These are phyloP conservation scores for Phytopythium delawarense DNA, from an alignment of 352 stramenopile genomes.

Conservation along the genomic window DNA sequence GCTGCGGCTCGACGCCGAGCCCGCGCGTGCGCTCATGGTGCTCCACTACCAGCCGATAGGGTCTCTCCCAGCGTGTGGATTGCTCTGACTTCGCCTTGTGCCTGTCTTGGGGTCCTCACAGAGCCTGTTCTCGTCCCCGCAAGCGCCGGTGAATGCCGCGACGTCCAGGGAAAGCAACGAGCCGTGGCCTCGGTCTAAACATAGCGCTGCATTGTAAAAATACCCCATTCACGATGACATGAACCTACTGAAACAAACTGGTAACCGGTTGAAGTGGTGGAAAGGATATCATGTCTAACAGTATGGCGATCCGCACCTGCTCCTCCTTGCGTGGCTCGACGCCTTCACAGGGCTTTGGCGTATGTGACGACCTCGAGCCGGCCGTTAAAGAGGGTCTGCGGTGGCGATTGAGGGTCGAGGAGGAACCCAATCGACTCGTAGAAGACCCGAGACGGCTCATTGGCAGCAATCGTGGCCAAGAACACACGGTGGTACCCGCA, in stretches of 20 bases:
- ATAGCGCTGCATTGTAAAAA: not conserved
- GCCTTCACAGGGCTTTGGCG: slow-evolving; percentile 12
- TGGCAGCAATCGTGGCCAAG: slow-evolving; percentile 15
- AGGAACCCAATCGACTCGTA: slow-evolving; percentile 18
- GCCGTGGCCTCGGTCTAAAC: not conserved
- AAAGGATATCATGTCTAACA: not conserved
- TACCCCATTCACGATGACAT: not conserved
- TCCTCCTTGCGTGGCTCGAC: not conserved
- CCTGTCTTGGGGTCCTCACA: not conserved
- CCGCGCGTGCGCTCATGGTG: slow-evolving; percentile 23
- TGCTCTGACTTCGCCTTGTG: not conserved
- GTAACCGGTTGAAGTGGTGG: not conserved
- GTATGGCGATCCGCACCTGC: not conserved
- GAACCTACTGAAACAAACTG: not conserved
- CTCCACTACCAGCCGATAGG: not conserved
- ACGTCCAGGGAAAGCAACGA: not conserved
- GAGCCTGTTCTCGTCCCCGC: not conserved
- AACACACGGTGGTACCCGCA: slow-evolving; percentile 13
- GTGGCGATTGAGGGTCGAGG: slow-evolving; percentile 7
- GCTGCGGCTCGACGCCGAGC: slow-evolving; percentile 25
- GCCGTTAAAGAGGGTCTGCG: slow-evolving; percentile 10
- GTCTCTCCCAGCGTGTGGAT: not conserved
- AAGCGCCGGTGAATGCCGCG: not conserved
- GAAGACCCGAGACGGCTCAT: slow-evolving; percentile 6
- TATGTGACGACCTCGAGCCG: slow-evolving; percentile 18